Evolutionary conservation across 352 stramenopile species (phyloP).

Genomic region (Globisporangium polare): DNA sequence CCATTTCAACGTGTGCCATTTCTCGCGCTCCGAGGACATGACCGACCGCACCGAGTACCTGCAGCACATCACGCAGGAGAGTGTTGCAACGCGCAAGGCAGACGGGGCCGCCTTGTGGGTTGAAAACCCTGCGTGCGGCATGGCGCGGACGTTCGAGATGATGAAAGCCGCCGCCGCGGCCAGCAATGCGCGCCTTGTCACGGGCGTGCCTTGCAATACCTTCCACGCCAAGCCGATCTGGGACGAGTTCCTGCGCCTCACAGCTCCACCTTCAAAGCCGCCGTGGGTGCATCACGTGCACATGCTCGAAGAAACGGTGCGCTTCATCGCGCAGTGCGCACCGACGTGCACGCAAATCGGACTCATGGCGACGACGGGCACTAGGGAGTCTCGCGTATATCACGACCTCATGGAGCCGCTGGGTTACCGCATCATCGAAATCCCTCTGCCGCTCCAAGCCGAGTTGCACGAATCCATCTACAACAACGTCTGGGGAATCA

Average conservation of each 20-base stretch:
- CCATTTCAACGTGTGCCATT: conserved; percentile 64
- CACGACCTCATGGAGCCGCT: conserved; percentile 61
- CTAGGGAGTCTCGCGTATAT: conserved; percentile 55
- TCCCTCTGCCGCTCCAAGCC: conserved; percentile 39
- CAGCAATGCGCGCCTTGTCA: conserved; percentile 39
- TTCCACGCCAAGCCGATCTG: conserved; percentile 72
- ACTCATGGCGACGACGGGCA: conserved; percentile 67
- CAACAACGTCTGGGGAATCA: conserved; percentile 66
- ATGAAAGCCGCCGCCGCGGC: conserved; percentile 42
- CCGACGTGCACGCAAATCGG: conserved; percentile 50
- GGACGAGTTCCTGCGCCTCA: conserved; percentile 61
- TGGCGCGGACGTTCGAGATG: conserved; percentile 74
- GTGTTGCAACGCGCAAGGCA: background rate
- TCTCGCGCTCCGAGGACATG: conserved; percentile 75
- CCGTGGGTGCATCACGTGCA: conserved; percentile 38
- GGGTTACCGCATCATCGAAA: conserved; percentile 56
- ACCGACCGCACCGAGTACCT: conserved; percentile 68
- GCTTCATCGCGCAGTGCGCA: conserved; percentile 41
- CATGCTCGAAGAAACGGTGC: conserved; percentile 71
- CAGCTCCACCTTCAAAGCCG: conserved; percentile 5
- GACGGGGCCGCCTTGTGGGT: conserved; percentile 12
- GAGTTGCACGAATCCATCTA: conserved; percentile 77
- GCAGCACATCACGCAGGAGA: conserved; percentile 19
- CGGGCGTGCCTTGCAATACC: conserved; percentile 70
- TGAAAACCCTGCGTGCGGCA: conserved; percentile 68